These are phyloP conservation scores for Angophora floribunda DNA, from an alignment of 345 rosid species.

Conservation along the genomic window DNA sequence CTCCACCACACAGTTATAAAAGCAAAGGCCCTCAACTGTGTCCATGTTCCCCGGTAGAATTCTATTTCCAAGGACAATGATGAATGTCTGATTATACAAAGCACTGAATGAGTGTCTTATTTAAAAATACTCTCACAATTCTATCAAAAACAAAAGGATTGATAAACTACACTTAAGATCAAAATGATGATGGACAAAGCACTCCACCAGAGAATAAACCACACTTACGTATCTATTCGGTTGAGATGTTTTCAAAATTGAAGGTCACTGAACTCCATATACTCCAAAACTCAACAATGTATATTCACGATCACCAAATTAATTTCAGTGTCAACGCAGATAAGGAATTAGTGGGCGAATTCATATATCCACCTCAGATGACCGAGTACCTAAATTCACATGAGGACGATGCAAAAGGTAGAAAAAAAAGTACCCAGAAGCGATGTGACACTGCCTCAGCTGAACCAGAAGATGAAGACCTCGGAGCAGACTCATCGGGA, in stretches of 20 bases:
- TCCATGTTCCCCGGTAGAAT: background rate
- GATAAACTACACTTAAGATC: background rate
- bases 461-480: slow-evolving; percentile 39
- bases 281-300: background rate
- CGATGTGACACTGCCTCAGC: slow-evolving; percentile 81
- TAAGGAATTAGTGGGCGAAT: background rate
- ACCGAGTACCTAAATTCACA: background rate
- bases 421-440: slow-evolving; percentile 59
- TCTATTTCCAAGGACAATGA: background rate
- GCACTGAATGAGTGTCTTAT: background rate
- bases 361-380: background rate
- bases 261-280: background rate
- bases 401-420: background rate
- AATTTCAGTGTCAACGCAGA: background rate
- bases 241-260: background rate
- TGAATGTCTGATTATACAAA: background rate
- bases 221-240: background rate
- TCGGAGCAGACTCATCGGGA: slow-evolving; percentile 57
- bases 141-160: background rate
- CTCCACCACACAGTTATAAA: background rate
- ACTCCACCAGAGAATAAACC: background rate
- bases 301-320: background rate
- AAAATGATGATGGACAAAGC: background rate
- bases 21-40: background rate
- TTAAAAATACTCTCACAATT: background rate